Percentiles rank a stretch among this genome's conserved stretches.
phyloP scores from a whole-genome alignment of 192 early-diverging fungal species.

The Gryganskiella cystojenkinii region DNA sequence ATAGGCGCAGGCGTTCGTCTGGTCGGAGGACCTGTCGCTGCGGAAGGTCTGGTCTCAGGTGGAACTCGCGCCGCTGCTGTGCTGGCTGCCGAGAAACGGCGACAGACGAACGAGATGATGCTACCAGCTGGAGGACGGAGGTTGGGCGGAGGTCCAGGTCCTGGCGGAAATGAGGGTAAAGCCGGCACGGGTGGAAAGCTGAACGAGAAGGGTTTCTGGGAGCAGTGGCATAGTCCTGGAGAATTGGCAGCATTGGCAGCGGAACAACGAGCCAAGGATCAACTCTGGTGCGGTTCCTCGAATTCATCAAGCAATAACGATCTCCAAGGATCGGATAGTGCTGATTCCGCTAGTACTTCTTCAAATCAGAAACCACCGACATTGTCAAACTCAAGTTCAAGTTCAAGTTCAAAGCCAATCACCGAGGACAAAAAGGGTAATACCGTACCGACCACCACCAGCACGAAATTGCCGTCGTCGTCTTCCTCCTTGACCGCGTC shows the following conservation, averaged over 20 bases:
- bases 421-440: not conserved
- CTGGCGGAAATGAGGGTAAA: not conserved
- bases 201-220: constrained; percentile 28
- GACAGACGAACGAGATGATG: constrained; percentile 63
- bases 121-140: constrained; percentile 63
- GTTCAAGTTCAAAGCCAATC: not conserved
- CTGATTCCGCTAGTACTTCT: too few species aligned
- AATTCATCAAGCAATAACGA: not conserved
- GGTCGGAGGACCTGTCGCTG: not conserved
- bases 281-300: constrained; percentile 73
- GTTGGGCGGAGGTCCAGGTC: constrained; percentile 42
- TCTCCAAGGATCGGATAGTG: too few species aligned
- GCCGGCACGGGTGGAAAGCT: not conserved
- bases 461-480: constrained; percentile 1
- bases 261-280: constrained; percentile 70
- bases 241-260: constrained; percentile 77
- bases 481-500: not conserved
- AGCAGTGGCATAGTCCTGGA: constrained; percentile 57
- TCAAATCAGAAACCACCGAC: not conserved
- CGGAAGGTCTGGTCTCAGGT: not conserved
- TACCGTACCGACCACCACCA: not conserved
- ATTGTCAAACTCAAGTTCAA: constrained; percentile 12
- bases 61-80: constrained; percentile 55
- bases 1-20: not conserved
- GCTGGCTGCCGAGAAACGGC: constrained; percentile 66